A percentile compares a stretch with the other conserved stretches of the same genome.
Evolutionary conservation across 176 grass and related monocot species (phyloP).

Genomic region (Eleusine indica): DNA sequence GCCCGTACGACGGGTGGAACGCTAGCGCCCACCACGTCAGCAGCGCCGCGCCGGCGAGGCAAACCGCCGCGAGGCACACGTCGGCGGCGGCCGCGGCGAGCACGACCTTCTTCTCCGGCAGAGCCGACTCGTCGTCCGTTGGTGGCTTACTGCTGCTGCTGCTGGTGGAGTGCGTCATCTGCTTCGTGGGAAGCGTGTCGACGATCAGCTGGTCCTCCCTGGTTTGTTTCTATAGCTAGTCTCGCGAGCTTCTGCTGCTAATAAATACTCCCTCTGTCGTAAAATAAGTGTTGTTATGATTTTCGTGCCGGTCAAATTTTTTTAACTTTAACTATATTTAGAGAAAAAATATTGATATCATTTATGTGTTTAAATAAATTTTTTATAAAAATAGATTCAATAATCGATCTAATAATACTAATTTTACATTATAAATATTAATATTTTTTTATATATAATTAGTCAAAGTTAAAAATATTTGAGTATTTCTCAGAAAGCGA

Average conservation of each 20-base stretch:
- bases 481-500: too few relatives aligned
- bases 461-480: too few relatives aligned
- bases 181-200: not conserved
- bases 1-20: conserved; percentile 67
- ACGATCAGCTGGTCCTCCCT: not conserved
- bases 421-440: too few relatives aligned
- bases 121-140: not conserved
- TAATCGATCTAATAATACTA: too few relatives aligned
- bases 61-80: conserved; percentile 37
- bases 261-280: not conserved
- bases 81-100: conserved; percentile 14
- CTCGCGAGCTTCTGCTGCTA: not conserved
- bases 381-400: too few relatives aligned
- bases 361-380: too few relatives aligned
- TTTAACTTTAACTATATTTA: too few relatives aligned
- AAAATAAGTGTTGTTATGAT: too few relatives aligned
- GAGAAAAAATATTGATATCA: too few relatives aligned
- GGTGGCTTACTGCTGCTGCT: not conserved
- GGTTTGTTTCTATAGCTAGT: not conserved
- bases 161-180: not conserved
- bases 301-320: too few relatives aligned
- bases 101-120: not conserved
- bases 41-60: conserved; percentile 44
- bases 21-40: conserved; percentile 66
- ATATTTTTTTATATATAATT: too few relatives aligned